Evolutionary conservation across 306 rosid species (phyloP), one percentile per base, ranked within the genome.

Genomic region (Rosa chinensis): DNA sequence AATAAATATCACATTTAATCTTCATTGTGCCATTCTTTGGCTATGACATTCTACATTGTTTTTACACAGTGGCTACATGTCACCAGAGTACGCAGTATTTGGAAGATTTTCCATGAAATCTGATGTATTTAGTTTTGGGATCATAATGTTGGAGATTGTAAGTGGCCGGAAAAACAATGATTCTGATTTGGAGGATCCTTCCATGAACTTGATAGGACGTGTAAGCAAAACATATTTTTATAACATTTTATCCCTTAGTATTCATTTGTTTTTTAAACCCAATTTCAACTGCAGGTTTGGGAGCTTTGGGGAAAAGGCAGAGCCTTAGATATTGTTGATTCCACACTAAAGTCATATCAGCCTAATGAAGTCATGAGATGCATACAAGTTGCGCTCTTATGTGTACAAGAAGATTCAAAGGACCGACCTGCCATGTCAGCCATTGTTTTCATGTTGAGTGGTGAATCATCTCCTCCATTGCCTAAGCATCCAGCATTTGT

Each of bases 341-440:
- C 83, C 37, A 25, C 83, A 42, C 18, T 84, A 2, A 74, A 81
- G 40, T 71, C 88, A 20, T 78, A 74, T 44, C 39, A 16, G 50
- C 8, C 40, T 10, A 50, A 48, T 50, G 92, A 89, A 77, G 80
- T 84, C 18, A 40, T 79, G 45, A 87, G 90, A 85, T 93, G 96
- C 86, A 67, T 90, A n/a, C 94, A 90, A 62, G 86, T 89, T 53
- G 92, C 91, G 17, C 89, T 93, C 35, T 74, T 89, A 37, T 91
- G 97, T 35, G 87, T 89, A 5, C 91, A 89, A 73, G 96, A 93
- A 48, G 70, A 85, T 71, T 79, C 89, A n/a, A 47, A 5, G 20
- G 92, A 92, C 5, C 81, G 92, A 18, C 96, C 94, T 6, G 80
- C 86, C 58, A 93, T 90, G 96, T 77, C 90, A 28, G 17, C 75